Evolutionary conservation across 306 rosid species (phyloP).

Genomic region (Trifolium fragiferum): DNA sequence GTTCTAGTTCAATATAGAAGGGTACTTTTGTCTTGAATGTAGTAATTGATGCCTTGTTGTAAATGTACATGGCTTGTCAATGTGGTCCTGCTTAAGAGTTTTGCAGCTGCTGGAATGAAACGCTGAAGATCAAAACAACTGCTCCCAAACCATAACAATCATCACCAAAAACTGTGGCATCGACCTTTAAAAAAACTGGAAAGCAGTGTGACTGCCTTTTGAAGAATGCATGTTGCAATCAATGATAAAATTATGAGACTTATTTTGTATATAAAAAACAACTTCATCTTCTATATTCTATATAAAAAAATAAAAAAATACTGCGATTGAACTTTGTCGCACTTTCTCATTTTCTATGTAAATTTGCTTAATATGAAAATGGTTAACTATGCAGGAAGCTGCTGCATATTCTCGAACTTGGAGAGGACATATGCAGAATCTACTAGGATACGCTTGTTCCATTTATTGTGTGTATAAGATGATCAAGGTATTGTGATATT

Average conservation of each 20-base stretch:
- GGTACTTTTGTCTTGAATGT: no score
- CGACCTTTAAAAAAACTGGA: conserved; percentile 28
- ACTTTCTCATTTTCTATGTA: conserved; percentile 21
- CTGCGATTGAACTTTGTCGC: conserved; percentile 15
- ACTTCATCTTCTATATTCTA: neutral
- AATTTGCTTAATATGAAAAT: conserved; percentile 32
- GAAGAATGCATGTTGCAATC: neutral
- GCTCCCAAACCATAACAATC: neutral
- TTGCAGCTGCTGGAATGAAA: no score
- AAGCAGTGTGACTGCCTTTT: conserved; percentile 5
- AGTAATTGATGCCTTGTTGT: no score
- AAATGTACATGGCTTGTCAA: no score
- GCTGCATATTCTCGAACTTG: conserved; percentile 98
- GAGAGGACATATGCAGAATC: conserved; percentile 97
- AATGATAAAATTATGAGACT: conserved; percentile 18
- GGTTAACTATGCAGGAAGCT: conserved; percentile 78
- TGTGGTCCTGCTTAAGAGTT: no score
- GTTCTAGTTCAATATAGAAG: no score
- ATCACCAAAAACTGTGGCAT: conserved; percentile 21
- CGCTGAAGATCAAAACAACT: no score
- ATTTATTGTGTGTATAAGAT: conserved; percentile 96
- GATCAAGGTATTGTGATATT: conserved; percentile 73
- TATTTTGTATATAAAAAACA: neutral
- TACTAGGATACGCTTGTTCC: conserved; percentile 97
- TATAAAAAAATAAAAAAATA: neutral